phyloP scores from a whole-genome alignment of 163 green algal genomes.

The Picocystis sp. region DNA sequence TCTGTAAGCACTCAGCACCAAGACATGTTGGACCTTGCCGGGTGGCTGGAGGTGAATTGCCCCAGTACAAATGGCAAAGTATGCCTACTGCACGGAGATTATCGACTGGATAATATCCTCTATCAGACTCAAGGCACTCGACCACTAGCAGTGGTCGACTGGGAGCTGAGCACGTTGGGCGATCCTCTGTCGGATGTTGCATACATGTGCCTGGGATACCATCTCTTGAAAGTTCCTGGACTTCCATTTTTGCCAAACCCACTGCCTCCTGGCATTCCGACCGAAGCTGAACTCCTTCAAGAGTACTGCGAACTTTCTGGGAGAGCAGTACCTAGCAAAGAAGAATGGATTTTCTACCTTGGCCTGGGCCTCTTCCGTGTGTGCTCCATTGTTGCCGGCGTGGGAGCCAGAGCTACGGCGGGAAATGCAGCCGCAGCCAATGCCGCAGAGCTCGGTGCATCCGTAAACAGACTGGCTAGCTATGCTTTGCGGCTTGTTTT shows the following conservation, averaged over 20 bases:
- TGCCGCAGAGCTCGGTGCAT: constrained; percentile 29
- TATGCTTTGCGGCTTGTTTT: too few species aligned
- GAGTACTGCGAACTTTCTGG: constrained; percentile 48
- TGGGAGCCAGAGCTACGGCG: constrained; percentile 21
- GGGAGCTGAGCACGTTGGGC: constrained; percentile 92
- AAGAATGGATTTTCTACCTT: constrained; percentile 78
- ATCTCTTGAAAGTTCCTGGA: not conserved
- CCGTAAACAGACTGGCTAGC: too few species aligned
- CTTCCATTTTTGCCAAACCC: not conserved
- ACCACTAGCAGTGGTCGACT: constrained; percentile 75
- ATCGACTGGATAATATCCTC: constrained; percentile 90
- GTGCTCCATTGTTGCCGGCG: constrained; percentile 76
- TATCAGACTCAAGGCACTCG: constrained; percentile 16
- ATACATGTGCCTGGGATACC: constrained; percentile 4
- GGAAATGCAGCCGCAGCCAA: constrained; percentile 68
- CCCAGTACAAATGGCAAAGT: not conserved
- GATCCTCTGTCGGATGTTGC: constrained; percentile 34
- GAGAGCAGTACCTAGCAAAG: constrained; percentile 32
- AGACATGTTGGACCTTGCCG: constrained; percentile 45
- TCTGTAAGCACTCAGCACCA: constrained; percentile 9
- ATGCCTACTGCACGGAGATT: constrained; percentile 42
- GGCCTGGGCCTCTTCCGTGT: constrained; percentile 76
- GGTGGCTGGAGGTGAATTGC: constrained; percentile 51
- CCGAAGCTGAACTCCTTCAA: constrained; percentile 41
- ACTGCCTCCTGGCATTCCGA: constrained; percentile 33